phyloP scores from a whole-genome alignment of 129 eudicot genomes.

The Escallonia rubra region DNA sequence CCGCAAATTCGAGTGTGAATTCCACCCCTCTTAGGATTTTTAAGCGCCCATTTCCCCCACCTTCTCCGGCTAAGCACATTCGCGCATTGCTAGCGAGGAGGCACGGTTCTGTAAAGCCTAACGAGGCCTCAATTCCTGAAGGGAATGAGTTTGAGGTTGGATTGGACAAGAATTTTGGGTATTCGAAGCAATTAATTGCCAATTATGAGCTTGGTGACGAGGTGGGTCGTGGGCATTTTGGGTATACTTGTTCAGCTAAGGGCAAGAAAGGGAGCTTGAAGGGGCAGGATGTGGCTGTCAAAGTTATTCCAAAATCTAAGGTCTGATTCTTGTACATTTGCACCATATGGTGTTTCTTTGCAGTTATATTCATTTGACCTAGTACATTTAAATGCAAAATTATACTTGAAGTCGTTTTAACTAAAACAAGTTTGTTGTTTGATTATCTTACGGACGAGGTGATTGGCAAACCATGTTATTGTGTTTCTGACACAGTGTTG shows the following conservation, averaged over 20 bases:
- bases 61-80: slow-evolving; percentile 97
- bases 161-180: slow-evolving; percentile 89
- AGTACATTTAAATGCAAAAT: not conserved
- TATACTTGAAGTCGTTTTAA: too few species aligned
- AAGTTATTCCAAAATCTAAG: slow-evolving; percentile 97
- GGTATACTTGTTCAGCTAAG: slow-evolving; percentile 83
- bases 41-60: slow-evolving; percentile 90
- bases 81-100: slow-evolving; percentile 85
- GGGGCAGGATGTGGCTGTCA: slow-evolving; percentile 96
- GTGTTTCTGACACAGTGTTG: not conserved
- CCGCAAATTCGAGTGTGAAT: slow-evolving; percentile 76
- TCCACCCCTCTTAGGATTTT: slow-evolving; percentile 84
- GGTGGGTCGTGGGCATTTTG: slow-evolving; percentile 97
- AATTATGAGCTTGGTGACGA: slow-evolving; percentile 91
- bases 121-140: slow-evolving; percentile 90
- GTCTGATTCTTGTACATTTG: slow-evolving; percentile 31
- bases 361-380: not conserved
- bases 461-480: too few species aligned
- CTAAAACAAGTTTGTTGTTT: too few species aligned
- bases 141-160: slow-evolving; percentile 83
- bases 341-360: not conserved
- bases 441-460: too few species aligned
- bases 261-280: slow-evolving; percentile 93
- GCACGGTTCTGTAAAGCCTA: slow-evolving; percentile 92
- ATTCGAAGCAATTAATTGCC: slow-evolving; percentile 58